Evolutionary conservation across 2,329 filamentous ascomycete species (phyloP).

Genomic region (Plectosphaerella cucumerina): DNA sequence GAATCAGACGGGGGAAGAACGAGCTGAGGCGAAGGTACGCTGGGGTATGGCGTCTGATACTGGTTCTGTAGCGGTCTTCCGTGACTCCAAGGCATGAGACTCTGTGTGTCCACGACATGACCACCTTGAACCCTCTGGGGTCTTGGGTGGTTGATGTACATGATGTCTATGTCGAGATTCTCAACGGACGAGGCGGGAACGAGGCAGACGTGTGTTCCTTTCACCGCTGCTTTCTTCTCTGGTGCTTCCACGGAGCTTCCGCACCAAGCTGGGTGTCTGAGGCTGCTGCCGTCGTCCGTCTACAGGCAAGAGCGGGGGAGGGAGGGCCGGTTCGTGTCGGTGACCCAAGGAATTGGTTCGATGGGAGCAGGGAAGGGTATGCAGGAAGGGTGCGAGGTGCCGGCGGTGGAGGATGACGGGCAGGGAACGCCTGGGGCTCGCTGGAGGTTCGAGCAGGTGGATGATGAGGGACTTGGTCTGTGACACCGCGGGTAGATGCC

Average conservation of each 20-base stretch:
- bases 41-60: too few relatives aligned
- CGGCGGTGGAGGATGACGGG: too few relatives aligned
- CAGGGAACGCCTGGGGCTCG: too few relatives aligned
- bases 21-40: neutral
- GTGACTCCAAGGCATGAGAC: neutral
- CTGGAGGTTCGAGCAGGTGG: too few relatives aligned
- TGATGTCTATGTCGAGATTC: neutral
- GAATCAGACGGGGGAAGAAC: neutral
- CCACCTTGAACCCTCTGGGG: conserved; percentile 2
- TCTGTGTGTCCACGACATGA: conserved; percentile 3
- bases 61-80: too few relatives aligned
- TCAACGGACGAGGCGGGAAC: neutral
- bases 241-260: neutral
- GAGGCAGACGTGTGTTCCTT: neutral
- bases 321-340: neutral
- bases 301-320: neutral
- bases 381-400: too few relatives aligned
- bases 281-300: neutral
- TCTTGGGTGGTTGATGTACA: conserved; percentile 10
- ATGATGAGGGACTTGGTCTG: too few relatives aligned
- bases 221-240: conserved; percentile 4
- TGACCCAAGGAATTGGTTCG: too few relatives aligned
- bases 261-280: neutral
- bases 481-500: too few relatives aligned
- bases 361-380: too few relatives aligned